Base-by-base conservation (phyloP, 2,329 filamentous ascomycete species). In the Clonostachys chloroleuca region DNA sequence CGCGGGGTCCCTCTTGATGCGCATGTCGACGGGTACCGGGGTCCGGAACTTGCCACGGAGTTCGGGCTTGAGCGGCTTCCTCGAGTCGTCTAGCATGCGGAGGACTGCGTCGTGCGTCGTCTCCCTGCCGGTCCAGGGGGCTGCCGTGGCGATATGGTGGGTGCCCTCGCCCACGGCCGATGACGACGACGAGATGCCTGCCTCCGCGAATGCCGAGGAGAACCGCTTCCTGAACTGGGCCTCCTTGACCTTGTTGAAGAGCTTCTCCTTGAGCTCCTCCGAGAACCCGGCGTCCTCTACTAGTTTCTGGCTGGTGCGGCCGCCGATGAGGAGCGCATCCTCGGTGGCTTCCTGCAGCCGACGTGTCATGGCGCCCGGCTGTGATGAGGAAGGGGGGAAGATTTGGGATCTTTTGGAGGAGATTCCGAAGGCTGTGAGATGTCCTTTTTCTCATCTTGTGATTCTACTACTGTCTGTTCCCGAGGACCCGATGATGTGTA, bases 61-160 rank as follows among this genome's bases (percentile, higher is more conserved):
- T 1, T 65, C 69, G 5, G 72, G 72, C 13, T 63, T 67, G 43
- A 95, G 69, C 0, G 86, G 87, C 59, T 91, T 90, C 50, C 81
- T 81, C 24, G 89, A 80, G 60, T 95, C 90, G 48, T 89, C 80
- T 12, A 94, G 67, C 87, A 97, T 97, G 34, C 94, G 83, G 43
- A 95, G 69, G 18, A 90, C 84, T 1, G 86, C 78, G 62, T 96
- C 91, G 55, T 85, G 80, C 2, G 86, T 69, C 6, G 72, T 73
- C 66, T 97, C 94, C 12, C 78, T 74, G 3, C 92, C 94, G 0
- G 79, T 83, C 94, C 94, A 99, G 2, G 86, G 77, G 48, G 77
- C 69, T 7, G 84, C 81, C 0, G 77, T 73, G 2, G 89, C 89
- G 35, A 84, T 78, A 44, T 86, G 80, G 10, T 39, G 36, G 7